Base-by-base conservation (phyloP, 495 filamentous ascomycete species). In the Penicillium turbatum region DNA sequence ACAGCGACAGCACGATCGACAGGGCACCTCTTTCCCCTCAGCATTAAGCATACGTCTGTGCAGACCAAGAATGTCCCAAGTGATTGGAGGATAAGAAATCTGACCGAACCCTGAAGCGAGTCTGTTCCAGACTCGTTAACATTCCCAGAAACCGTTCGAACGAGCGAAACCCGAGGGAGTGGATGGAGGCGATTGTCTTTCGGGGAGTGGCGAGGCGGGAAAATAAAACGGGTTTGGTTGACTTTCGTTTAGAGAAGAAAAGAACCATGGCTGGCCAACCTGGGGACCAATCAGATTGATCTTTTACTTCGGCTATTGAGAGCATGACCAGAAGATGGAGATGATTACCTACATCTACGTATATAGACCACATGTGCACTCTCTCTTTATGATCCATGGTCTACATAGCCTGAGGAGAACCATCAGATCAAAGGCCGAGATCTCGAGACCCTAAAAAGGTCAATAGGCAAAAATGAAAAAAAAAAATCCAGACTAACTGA, bases 101-200 rank as follows among this genome's bases (percentile, higher is more conserved):
- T 32, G 16, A 34, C 29, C 17, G 16, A 12, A 11, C 40, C 13
- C 12, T 1, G 11, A 32, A 36, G 49, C 17, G 30, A 42, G n/a
- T 5, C 24, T 29, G 29, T 51, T 31, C 45, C 12, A 37, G 45
- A 26, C 35, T 26, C 30, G 17, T 35, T 19, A 27, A 15, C n/a
- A 31, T 45, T 45, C 27, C 27, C n/a, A 21, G 21, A 24, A 24
- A 24, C 21, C 21, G 21, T 24, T 24, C 2, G 21, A 26, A 27
- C 21, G 26, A 39, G 48, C 13, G 9, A 41, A 30, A 51, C 39
- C 49, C 49, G 49, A 51, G 31, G 39, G 49, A 43, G 19, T 27
- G 48, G 48, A 21, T 42, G 27, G 38, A 51, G 49, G 49, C 49
- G 49, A 51, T 51, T 51, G 49, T 38, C 49, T 51, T 51, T 35